Conservation (phyloP, 768 basidiomycete species). For the Pulveroboletus sp. region DNA sequence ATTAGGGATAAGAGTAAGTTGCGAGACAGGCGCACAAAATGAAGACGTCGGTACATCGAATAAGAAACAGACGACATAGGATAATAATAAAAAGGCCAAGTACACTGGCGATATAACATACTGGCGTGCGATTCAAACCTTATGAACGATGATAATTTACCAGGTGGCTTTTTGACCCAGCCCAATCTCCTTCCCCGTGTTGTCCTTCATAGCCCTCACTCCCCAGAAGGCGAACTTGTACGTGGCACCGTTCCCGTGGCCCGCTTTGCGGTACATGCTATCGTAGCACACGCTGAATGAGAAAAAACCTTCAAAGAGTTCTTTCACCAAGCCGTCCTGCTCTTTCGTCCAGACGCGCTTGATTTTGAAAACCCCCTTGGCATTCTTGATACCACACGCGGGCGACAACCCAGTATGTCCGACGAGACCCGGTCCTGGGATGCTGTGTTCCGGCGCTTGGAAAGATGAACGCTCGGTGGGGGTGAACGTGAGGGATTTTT, state of each 20-base stretch:
- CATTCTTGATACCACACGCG: slow-evolving; percentile 32
- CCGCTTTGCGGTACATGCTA: slow-evolving; percentile 33
- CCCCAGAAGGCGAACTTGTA: slow-evolving; percentile 37
- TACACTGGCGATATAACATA: too few species aligned
- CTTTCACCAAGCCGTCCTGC: slow-evolving; percentile 19
- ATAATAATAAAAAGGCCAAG: too few species aligned
- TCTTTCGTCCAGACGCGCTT: slow-evolving; percentile 33
- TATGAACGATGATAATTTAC: background rate
- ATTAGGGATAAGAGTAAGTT: background rate
- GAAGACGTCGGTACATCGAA: background rate
- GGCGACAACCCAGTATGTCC: slow-evolving; percentile 23
- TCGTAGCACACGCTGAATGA: slow-evolving; percentile 36
- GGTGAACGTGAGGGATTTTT: slow-evolving; percentile 27
- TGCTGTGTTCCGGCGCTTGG: slow-evolving; percentile 19
- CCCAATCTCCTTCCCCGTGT: slow-evolving; percentile 34
- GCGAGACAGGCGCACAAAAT: background rate
- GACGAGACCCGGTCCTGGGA: slow-evolving; percentile 27
- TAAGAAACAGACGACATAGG: too few species aligned
- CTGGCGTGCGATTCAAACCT: too few species aligned
- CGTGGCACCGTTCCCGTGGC: slow-evolving; percentile 33
- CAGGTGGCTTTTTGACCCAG: slow-evolving; percentile 23
- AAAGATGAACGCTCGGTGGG: slow-evolving; percentile 26
- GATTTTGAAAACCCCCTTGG: slow-evolving; percentile 36
- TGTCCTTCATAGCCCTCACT: slow-evolving; percentile 34
- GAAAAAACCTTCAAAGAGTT: slow-evolving; percentile 41